Evolutionary conservation across 345 rosid genomes (phyloP), one percentile per base, ranked within the genome.

Genomic region (Hibiscus mutabilis): DNA sequence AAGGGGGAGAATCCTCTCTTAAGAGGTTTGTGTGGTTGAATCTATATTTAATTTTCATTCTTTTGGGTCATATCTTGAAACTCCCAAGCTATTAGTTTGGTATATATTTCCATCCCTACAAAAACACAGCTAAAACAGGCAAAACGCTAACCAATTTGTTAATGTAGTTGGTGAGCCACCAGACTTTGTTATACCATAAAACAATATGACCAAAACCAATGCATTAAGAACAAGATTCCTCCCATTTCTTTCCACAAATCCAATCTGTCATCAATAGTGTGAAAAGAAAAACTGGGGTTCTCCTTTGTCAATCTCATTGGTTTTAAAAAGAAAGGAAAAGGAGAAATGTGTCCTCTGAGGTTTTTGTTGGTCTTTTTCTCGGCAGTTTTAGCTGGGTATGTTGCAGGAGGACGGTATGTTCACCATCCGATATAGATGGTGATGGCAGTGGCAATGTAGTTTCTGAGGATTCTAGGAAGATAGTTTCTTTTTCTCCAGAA

Each of bases 361-460:
- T 82, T 93, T 77, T 66, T 91, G 65, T 79, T 93, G 86, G 90
- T 93, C 75, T 93, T 93, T 77, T 86, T 93, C 84, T 93, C 97
- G 2, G 97, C 96, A 11, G 67, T 87, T 49, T 81, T 93, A 46
- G 98, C 96, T 9, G 97, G 92, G 10, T 90, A 86, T 77, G 76
- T 89, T 72, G 96, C 98, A 0, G 96, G 98, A 92, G 80, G 76
- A 85, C 90, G 57, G 88, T 84, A 13, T 73, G 84, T 16, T 88
- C 91, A 22, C 80, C 95, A 37, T 82, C 93, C 14, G 88, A 84
- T 12, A 57, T 70, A 18, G 86, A 76, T 21, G 51, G 11, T 42
- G 4, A 19, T 18, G 58, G 33, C 56, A 6, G 10, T 21, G 27
- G 13, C 27, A 55, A 10, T 19, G 12, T 3, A 18, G 71, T 78